Base-by-base conservation (phyloP, 305 asterid genomes). In the Solanum aculeatissimum region DNA sequence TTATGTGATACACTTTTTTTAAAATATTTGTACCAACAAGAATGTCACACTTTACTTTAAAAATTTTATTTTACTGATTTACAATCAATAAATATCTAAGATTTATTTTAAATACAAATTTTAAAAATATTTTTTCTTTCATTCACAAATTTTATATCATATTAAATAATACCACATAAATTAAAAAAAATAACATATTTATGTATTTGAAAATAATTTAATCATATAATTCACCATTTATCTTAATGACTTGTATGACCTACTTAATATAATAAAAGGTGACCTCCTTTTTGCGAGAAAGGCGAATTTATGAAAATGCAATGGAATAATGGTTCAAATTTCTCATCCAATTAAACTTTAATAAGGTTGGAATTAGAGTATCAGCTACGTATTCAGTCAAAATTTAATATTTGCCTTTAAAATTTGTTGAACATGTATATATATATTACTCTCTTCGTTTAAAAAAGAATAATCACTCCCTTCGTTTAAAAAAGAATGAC, bases 61-160 rank as follows among this genome's bases (percentile, higher is more conserved):
- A 18, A 7, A 7, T 54, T 16, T 51, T 0, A 51, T 51, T 19
- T 68, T 35, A 35, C 2, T 54, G 9, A 54, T 18, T 54, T 54
- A 54, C 0, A 18, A 0, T 54, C 0, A 18, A 1, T 0, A 54
- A 54, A 54, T 54, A 1, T 54, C 0, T 54, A 54, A 54, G 0
- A 8, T 2, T 7, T 54, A 0, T 1, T 54, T 54, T 18, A 35
- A 35, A 35, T 0, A 35, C 1, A 4, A 35, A 4, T 35, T 35
- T 35, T 35, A 4, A 32, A 32, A 32, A 35, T 35, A 4, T 35
- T 1, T 5, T 5, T 35, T 35, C 32, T 35, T 35, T 35, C 0
- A 0, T 35, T 5, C 40, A 4, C 5, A 35, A 35, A 35, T 35
- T 57, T 57, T 9, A 9, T 57, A 0, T 57, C 7, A 57, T 9